Evolutionary conservation across 2,329 filamentous ascomycete genomes (phyloP), one percentile per base, ranked within the genome.

Genomic region (Aspergillus novoparasiticus): DNA sequence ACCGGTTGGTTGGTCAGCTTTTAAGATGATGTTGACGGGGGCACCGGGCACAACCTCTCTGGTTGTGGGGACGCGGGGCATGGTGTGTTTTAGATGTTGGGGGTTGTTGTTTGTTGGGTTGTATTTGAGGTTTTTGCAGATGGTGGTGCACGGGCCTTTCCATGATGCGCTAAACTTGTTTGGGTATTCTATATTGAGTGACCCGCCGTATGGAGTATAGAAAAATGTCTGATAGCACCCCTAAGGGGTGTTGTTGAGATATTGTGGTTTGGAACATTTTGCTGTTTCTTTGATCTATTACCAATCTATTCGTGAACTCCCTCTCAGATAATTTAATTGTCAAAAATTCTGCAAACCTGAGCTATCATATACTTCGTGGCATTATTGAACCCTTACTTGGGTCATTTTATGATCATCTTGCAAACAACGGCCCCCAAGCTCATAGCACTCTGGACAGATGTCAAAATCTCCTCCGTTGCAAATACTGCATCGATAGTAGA

Each of bases 1-100:
- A 8, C 91, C 91, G 0, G 90, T 93, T 1, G 85, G 86, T 74
- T 94, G 91, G 76, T 94, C 91, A 64, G 85, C 82, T 71, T 94
- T 94, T 36, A 93, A 83, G 1, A 94, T 82, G 60, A 94, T 91
- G 56, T 88, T 90, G 59, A 94, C 91, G 4, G 73, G 66, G 4
- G 88, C 86, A 41, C 90, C 90, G 0, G 84, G 83, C 50, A 64
- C 67, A 30, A 78, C 66, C 1, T 66, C 59, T 57, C 23, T 64
- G 32, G 63, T 68, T 16, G 66, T 67, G 26, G 68, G 69, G 10
- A 41, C 39, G 39, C 39, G 39, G 39, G 43, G 43, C 43, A 46
- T 46, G 10, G 21, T 46, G 10, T 46, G 1, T 23, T 46, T 23
- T 23, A 11, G 21, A 21, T 46, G 10, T 46, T 46, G n/a, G 41